Percentiles rank a stretch among this genome's conserved stretches.
Conservation (phyloP, 345 rosid species). For the Euclidium syriacum region DNA sequence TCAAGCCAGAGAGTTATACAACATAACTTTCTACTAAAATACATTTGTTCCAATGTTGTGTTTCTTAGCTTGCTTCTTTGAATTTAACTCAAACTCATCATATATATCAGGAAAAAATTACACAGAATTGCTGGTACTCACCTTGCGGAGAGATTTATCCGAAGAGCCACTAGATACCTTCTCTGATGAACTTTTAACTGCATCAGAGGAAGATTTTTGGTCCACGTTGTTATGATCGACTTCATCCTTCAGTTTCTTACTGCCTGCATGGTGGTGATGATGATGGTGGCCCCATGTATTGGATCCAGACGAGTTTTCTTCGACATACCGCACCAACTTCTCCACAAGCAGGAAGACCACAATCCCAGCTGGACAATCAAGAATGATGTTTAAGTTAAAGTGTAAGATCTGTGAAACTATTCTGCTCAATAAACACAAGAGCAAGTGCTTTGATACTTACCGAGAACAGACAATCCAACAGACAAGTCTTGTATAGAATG, state of each 20-base stretch:
- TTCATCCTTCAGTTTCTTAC: constrained; percentile 54
- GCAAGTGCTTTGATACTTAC: constrained; percentile 35
- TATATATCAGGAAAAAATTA: neutral
- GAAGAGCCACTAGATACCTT: constrained; percentile 34
- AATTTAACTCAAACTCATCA: neutral
- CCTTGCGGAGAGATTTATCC: constrained; percentile 71
- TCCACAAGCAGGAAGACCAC: constrained; percentile 90
- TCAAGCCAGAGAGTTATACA: neutral
- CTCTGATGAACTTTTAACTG: constrained; percentile 31
- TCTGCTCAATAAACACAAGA: neutral
- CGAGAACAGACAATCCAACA: constrained; percentile 79
- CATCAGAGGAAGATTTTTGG: constrained; percentile 33
- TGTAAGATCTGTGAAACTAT: neutral
- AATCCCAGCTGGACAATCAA: constrained; percentile 75
- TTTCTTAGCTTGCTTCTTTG: neutral
- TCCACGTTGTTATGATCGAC: constrained; percentile 25
- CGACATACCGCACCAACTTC: constrained; percentile 89
- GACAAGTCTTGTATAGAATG: constrained; percentile 85
- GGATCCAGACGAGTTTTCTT: constrained; percentile 57
- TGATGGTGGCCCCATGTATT: constrained; percentile 62
- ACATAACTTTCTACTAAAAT: neutral
- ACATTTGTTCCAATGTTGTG: neutral
- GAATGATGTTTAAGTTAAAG: constrained; percentile 27
- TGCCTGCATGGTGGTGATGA: constrained; percentile 52
- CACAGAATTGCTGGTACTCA: constrained; percentile 23